These are phyloP conservation scores for Saturnispora sanitii DNA, from an alignment of 805 yeast species.

Conservation along the genomic window DNA sequence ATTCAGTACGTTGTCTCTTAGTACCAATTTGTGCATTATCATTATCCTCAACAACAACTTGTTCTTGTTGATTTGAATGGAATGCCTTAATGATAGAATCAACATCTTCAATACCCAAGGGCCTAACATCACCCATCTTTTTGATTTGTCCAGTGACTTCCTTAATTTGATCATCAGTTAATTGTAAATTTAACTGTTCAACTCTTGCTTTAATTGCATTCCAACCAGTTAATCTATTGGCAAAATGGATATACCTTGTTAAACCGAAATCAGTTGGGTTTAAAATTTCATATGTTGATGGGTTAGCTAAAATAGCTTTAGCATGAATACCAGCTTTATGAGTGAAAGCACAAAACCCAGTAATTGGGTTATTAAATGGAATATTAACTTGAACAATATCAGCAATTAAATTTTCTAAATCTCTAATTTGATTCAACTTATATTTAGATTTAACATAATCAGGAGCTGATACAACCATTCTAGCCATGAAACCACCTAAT, in stretches of 20 bases:
- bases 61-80: conserved; percentile 27
- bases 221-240: conserved; percentile 55
- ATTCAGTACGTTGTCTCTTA: conserved; percentile 18
- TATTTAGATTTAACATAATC: conserved; percentile 50
- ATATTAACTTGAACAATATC: conserved; percentile 50
- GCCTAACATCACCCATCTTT: conserved; percentile 50
- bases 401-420: conserved; percentile 48
- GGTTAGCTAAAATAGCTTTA: conserved; percentile 52
- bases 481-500: conserved; percentile 51
- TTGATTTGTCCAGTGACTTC: conserved; percentile 46
- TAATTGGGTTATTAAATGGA: conserved; percentile 54
- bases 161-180: conserved; percentile 49
- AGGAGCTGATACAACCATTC: conserved; percentile 54
- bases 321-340: conserved; percentile 60
- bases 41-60: conserved; percentile 4
- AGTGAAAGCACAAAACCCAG: conserved; percentile 57
- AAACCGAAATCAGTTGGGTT: conserved; percentile 50
- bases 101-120: conserved; percentile 49
- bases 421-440: conserved; percentile 46
- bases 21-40: background rate
- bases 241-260: conserved; percentile 52
- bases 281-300: conserved; percentile 52
- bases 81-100: conserved; percentile 49
- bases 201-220: conserved; percentile 53
- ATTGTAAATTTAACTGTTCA: conserved; percentile 46